Base-by-base conservation (phyloP, 148 eudicot species). In the Rhododendron simsii region DNA sequence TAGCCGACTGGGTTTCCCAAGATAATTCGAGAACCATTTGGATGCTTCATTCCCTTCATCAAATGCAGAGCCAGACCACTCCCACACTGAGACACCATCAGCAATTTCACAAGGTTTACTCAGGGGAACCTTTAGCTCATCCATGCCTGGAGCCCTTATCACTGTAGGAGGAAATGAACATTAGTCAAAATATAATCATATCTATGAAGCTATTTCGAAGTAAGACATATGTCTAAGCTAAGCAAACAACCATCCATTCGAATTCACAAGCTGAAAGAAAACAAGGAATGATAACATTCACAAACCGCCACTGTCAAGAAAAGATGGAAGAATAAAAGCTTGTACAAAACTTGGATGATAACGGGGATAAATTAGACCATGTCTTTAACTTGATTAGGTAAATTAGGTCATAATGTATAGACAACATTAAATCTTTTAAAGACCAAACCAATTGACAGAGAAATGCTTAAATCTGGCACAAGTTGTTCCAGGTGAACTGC, bases 21-120 rank as follows among this genome's bases (percentile, higher is more conserved):
- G 88, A 89, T 90, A 94, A 77, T 84, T 87, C 1, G 98, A 93
- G 86, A 96, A 90, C 99, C 98, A 96, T 14, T 88, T 87, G 39
- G 99, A 93, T 81, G 95, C 94, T 39, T 90, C 93, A 12, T 78
- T 88, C 55, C 99, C 99, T 89, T 96, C 96, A 85, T 94, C 98
- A 78, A 92, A 89, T 30, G 97, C 96, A 82, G 96, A 91, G 76
- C 99, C 99, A 89, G 90, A 90, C 99, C 99, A 96, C 45, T 92
- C 91, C 98, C 98, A 95, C 81, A 95, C 94, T 16, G 96, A 92
- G 79, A 96, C 95, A 84, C 96, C 90, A 79, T 94, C 92, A 83
- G 95, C 86, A 82, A 84, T 87, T 83, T 85, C 87, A 86, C 84
- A 30, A n/a, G 98, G 93, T 83, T 82, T 93, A 80, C 80, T 87